phyloP scores from a whole-genome alignment of 257 asterid genomes.

The Phtheirospermum japonicum region DNA sequence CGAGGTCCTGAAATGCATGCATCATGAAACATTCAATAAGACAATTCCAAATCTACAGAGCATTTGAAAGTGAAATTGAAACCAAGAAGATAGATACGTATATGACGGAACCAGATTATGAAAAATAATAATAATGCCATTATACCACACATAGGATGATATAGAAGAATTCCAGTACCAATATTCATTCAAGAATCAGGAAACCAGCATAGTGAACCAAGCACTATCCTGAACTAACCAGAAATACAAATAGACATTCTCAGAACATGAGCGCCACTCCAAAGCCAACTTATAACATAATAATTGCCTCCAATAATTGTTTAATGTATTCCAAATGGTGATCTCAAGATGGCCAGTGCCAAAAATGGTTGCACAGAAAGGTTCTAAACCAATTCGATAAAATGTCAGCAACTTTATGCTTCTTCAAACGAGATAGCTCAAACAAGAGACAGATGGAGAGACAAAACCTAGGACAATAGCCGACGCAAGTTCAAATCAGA shows the following conservation, averaged over 20 bases:
- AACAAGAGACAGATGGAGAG: constrained; percentile 16
- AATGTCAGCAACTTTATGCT: background rate
- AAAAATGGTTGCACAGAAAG: background rate
- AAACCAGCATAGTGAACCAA: constrained; percentile 1
- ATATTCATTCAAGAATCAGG: background rate
- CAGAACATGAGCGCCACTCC: background rate
- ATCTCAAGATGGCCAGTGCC: background rate
- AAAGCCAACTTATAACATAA: constrained; percentile 1
- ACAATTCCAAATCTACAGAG: constrained; percentile 8
- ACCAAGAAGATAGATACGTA: constrained; percentile 6
- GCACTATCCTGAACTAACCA: constrained; percentile 1
- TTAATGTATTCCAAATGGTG: background rate
- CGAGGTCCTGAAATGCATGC: constrained; percentile 55
- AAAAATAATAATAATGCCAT: constrained; percentile 12
- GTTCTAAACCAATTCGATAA: background rate
- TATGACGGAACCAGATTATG: background rate
- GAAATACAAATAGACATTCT: background rate
- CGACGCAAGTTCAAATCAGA: background rate
- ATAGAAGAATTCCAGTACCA: background rate
- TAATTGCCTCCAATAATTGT: background rate
- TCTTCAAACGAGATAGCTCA: constrained; percentile 1
- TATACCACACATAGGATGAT: constrained; percentile 17
- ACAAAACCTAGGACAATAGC: background rate
- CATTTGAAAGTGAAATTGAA: constrained; percentile 14
- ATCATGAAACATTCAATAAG: constrained; percentile 28